Evolutionary conservation across 129 eudicot species (phyloP), one percentile per base, ranked within the genome.

Genomic region (Tanacetum coccineum): DNA sequence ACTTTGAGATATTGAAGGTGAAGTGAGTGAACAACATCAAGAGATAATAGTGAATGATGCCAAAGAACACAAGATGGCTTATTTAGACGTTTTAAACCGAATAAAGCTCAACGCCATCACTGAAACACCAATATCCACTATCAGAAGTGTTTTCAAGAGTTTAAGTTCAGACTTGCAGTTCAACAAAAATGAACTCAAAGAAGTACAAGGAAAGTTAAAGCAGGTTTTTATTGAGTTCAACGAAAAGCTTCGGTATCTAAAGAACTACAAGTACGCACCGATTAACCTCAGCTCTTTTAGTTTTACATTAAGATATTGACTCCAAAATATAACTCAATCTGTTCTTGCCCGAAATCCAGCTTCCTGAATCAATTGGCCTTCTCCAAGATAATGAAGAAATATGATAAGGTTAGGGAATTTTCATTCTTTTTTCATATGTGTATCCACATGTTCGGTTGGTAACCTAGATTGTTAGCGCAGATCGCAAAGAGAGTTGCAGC

Each of bases 321-420:
- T 7, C 11, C 9, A 40, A 39, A 3, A 15, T 48, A 11, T 28
- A 58, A 74, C 47, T 59, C 32, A 45, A 20, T 56, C 66, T 32
- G 67, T 15, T 74, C 56, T 57, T 67, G 63, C 21, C 60, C 14
- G 22, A 49, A 66, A 61, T 67, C 67, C 87, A 85, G 93, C 60
- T 86, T 82, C 47, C 70, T 78, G 68, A 86, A 86, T 46, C 76
- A 72, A 46, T 36, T 78, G 76, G 88, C 88, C 0, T 77, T 82
- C 61, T 82, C 86, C 17, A 82, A 82, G 76, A 82, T 86, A 67
- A 71, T 86, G 88, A 80, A 86, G 78, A 86, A 86, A 52, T 82
- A 86, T 39, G 93, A 86, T 60, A 82, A 86, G 93, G 83, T 85
- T 13, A 64, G 74, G 9, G 28, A 42, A 61, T 7, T 53, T 53